Evolutionary conservation across 148 eudicot genomes (phyloP), one percentile per base, ranked within the genome.

Genomic region (Silene latifolia): DNA sequence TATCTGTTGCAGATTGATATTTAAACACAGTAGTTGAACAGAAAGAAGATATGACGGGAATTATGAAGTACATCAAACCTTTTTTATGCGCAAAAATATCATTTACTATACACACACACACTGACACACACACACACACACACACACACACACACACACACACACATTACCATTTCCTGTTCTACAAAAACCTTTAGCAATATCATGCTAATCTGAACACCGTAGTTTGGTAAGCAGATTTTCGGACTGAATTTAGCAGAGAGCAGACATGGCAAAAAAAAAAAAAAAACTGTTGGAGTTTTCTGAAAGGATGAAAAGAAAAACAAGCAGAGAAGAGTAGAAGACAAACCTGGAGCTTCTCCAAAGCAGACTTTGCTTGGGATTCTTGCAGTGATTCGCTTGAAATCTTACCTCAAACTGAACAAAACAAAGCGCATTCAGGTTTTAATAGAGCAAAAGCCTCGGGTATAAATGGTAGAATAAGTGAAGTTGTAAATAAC

Each of bases 341-440:
- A 81, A 68, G 56, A 67, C 77, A 78, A 48, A 90, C 96, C 92
- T 87, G 88, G 78, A 88, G 89, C 71, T 83, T 87, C 78, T 89
- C 91, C 53, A 83, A 74, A 47, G 89, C 93, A 61, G 91, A 74
- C 77, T 82, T 82, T 51, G 93, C 93, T 57, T 78, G 77, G 42
- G 91, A 83, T 46, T 81, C 82, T 25, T 83, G 87, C 12, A 73
- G 80, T 73, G 89, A 73, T 25, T 84, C 87, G 15, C 64, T 51
- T 25, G 80, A 72, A 74, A 77, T 67, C 46, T 84, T 86, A 73
- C 74, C 83, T 84, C 89, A 77, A 84, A 78, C 92, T 90, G 89
- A 79, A 18, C 57, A 53, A 25, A 32, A 77, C 46, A 67, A 59
- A 15, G 62, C 58, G 46, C 56, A 11, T 18, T 47, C 61, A 60